Evolutionary conservation across 805 yeast species (phyloP).

Genomic region (Hanseniaspora mollemarum): DNA sequence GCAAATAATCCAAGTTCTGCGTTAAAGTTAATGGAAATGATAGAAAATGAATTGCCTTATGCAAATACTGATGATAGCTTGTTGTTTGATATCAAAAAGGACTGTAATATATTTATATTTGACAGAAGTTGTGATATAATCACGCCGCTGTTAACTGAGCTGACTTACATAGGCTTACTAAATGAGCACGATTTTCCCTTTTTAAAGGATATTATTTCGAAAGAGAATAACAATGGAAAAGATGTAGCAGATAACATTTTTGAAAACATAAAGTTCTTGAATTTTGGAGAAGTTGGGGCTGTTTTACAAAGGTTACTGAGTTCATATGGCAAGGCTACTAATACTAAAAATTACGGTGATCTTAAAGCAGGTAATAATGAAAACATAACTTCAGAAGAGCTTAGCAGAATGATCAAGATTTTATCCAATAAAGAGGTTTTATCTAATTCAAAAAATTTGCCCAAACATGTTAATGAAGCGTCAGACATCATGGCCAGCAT

Average conservation of each 20-base stretch:
- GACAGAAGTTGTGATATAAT: conserved; percentile 69
- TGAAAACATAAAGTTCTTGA: conserved; percentile 43
- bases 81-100: conserved; percentile 28
- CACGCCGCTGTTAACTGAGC: conserved; percentile 60
- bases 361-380: neutral
- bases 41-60: conserved; percentile 33
- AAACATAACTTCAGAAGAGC: neutral
- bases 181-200: conserved; percentile 54
- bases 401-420: conserved; percentile 10
- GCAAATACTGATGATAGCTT: conserved; percentile 18
- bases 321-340: conserved; percentile 13
- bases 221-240: conserved; percentile 27
- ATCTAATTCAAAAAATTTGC: conserved; percentile 10
- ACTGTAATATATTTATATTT: conserved; percentile 61
- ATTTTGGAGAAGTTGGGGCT: conserved; percentile 72
- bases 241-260: conserved; percentile 17
- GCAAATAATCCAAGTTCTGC: conserved; percentile 17
- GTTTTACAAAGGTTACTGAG: conserved; percentile 47
- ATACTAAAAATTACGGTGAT: neutral
- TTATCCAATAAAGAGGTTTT: conserved; percentile 13
- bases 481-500: conserved; percentile 28
- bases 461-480: conserved; percentile 12
- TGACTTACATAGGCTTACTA: conserved; percentile 71
- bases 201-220: conserved; percentile 30
- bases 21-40: conserved; percentile 22